A percentile compares a stretch with the other conserved stretches of the same genome.
Evolutionary conservation across 345 rosid genomes (phyloP).

Genomic region (Microcos paniculata): DNA sequence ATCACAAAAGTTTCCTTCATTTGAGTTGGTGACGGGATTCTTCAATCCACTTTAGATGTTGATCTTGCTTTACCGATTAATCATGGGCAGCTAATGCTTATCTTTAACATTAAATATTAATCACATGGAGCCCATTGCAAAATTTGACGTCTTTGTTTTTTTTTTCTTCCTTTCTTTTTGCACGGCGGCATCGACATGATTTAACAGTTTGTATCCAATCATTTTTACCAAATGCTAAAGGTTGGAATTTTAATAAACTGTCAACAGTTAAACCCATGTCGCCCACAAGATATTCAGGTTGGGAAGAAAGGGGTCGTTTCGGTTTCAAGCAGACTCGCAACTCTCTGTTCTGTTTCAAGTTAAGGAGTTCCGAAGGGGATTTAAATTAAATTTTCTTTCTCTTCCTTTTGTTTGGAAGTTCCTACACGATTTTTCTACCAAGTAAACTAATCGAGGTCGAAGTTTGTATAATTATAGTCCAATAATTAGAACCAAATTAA

Average conservation of each 20-base stretch:
- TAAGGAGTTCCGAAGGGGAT: neutral
- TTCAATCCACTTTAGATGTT: neutral
- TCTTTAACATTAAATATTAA: constrained; percentile 1
- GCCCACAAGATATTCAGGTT: neutral
- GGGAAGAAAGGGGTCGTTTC: neutral
- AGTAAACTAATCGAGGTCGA: neutral
- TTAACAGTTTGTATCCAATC: neutral
- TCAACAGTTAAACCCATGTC: no score
- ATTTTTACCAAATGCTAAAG: neutral
- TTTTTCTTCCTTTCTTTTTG: neutral
- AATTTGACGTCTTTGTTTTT: neutral
- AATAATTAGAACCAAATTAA: neutral
- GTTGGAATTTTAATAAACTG: neutral
- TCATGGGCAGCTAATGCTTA: neutral
- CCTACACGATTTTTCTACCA: no score
- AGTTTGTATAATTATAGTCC: neutral
- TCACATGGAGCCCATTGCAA: neutral
- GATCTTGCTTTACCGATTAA: neutral
- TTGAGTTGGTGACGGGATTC: neutral
- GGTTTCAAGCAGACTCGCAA: neutral
- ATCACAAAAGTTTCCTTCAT: neutral
- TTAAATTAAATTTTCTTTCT: no score
- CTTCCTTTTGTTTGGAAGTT: no score
- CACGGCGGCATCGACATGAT: neutral
- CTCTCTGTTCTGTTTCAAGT: neutral